Base-by-base conservation (phyloP, 2,329 filamentous ascomycete genomes). In the Tolypocladium paradoxum region DNA sequence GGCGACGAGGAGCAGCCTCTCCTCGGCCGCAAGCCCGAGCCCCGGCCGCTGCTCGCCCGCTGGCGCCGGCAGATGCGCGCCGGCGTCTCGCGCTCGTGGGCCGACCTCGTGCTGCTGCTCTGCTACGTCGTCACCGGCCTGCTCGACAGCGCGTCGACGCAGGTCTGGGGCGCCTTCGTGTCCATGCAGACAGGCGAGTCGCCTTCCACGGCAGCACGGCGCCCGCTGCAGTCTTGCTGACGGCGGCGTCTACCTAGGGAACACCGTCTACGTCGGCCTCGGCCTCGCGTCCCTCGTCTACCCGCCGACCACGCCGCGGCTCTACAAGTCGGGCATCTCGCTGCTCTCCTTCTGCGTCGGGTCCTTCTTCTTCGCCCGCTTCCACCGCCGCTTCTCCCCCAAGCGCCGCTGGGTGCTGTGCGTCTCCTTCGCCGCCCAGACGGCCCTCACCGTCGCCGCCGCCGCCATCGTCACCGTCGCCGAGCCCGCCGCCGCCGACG, bases 91-190 rank as follows among this genome's bases (percentile, higher is more conserved):
- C 80, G 82, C 31, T 74, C 78, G 46, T 78, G 82, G 76, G 81
- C 83, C 16, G 87, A 92, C 62, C 57, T 87, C 1, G 72, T 89
- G 22, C 74, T 92, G 38, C 72, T 92, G 4, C 71, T 81, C 31
- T 89, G 85, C 69, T 91, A 90, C 65, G 70, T 88, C 57, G 85
- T 90, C 64, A 91, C 88, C 0, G 88, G 88, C 4, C 73, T 92
- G 12, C 76, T 90, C 8, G 88, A 92, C 68, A 88, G 85, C 68
- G 83, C 85, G 2, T 83, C 86, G 2, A 85, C 88, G 48, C 85
- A 83, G 54, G 85, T 86, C 43, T 91, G 86, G 84, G 85, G 87
- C 14, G 84, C 84, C 3, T 92, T 92, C 61, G 87, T 90, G 40
- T 88, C 84, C 61, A 91, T 91, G 87, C 88, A 91, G 64, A 91